Conservation (phyloP, 495 filamentous ascomycete species). For the Staphylotrichum tortipilum region DNA sequence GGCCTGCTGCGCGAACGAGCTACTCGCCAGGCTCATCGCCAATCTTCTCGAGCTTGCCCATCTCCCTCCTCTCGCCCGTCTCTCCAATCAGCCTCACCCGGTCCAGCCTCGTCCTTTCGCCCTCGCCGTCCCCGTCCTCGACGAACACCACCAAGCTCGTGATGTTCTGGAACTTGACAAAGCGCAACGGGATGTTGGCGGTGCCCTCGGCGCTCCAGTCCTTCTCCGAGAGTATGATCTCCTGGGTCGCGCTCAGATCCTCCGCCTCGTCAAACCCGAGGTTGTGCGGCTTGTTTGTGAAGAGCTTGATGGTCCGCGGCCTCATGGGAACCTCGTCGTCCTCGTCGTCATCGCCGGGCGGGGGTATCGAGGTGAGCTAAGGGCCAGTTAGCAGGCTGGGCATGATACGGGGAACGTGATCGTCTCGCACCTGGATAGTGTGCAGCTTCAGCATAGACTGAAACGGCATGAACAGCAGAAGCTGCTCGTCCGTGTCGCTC, state of each 20-base stretch:
- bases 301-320: conserved; percentile 77
- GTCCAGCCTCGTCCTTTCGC: conserved; percentile 82
- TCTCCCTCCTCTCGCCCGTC: conserved; percentile 81
- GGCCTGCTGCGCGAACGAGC: background rate
- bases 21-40: conserved; percentile 66
- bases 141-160: conserved; percentile 81
- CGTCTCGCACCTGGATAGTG: conserved; percentile 52
- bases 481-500: conserved; percentile 96
- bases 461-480: conserved; percentile 91
- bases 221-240: conserved; percentile 55
- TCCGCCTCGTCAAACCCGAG: conserved; percentile 95
- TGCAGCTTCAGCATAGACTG: conserved; percentile 83
- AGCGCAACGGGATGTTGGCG: conserved; percentile 72
- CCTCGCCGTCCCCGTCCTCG: conserved; percentile 73
- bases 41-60: conserved; percentile 94
- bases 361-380: conserved; percentile 75
- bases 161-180: conserved; percentile 96
- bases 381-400: conserved; percentile 13
- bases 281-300: conserved; percentile 76
- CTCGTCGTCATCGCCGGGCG: conserved; percentile 48
- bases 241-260: conserved; percentile 69
- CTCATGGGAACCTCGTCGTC: conserved; percentile 59
- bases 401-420: no score
- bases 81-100: conserved; percentile 81
- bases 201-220: conserved; percentile 93